Base-by-base conservation (phyloP, 164 flowering plant genomes). In the Akebia trifoliata region DNA sequence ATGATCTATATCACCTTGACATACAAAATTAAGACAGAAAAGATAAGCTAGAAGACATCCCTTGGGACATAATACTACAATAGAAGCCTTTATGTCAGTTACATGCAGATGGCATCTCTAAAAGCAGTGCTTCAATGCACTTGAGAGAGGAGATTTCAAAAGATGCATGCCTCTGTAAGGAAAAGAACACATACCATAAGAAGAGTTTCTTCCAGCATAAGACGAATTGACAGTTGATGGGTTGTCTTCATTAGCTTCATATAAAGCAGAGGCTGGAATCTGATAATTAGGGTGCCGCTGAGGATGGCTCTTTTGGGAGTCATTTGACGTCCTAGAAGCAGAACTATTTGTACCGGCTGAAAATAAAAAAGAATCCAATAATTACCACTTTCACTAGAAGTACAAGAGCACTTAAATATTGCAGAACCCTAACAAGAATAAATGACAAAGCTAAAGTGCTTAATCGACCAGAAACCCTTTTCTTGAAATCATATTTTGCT, bases 181-280 rank as follows among this genome's bases (percentile, higher is more conserved):
- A n/a, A n/a, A n/a, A n/a, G n/a, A n/a, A 34, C 7, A 21, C 58
- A 57, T 57, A 72, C 70, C 64, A 30, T 35, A 24, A 5, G 59
- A 63, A 38, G 69, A 15, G 35, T 35, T 52, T 36, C 67, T 71
- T 50, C 73, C 77, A 34, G 59, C 37, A 42, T 65, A 68, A 48
- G 28, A 35, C 46, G 75, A 59, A 66, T 54, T 24, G 1, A 37
- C 4, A 20, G 72, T 58, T 57, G 69, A 69, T 48, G 66, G 49
- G 2, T 67, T 43, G 26, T 76, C 77, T 39, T 77, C 88, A 64
- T 64, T 24, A 5, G 69, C 50, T 21, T 81, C 96, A 71, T 87
- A 93, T 46, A 93, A 72, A 67, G 97, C 96, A 10, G 96, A 77
- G 29, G 96, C 92, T 54, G 99, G 99, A 24, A 57, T 87, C 66